These are phyloP conservation scores for Pseudogymnoascus sp. DNA, from an alignment of 2,329 filamentous ascomycete species.

Conservation along the genomic window DNA sequence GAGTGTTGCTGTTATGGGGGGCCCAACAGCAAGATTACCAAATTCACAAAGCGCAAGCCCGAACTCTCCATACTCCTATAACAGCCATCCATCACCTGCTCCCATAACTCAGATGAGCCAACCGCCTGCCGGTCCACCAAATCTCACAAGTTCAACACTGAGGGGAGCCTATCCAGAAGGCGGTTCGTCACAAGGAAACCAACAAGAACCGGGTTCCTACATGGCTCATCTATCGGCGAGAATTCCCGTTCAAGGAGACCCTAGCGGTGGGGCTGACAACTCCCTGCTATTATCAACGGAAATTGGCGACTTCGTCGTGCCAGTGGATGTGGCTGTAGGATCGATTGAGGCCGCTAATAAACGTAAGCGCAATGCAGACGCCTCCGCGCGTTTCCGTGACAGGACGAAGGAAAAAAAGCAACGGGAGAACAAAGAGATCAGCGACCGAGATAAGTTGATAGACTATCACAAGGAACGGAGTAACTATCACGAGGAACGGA, in stretches of 20 bases:
- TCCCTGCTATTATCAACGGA: conserved; percentile 42
- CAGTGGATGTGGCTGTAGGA: conserved; percentile 72
- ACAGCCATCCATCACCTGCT: conserved; percentile 31
- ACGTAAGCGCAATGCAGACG: conserved; percentile 74
- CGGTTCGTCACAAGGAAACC: conserved; percentile 18
- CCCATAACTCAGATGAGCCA: conserved; percentile 22
- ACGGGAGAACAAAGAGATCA: conserved; percentile 60
- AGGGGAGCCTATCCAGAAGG: conserved; percentile 20
- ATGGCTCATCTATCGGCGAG: neutral
- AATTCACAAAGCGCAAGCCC: conserved; percentile 36
- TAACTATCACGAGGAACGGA: conserved; percentile 46
- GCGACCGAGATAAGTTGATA: conserved; percentile 37
- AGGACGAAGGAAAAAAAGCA: conserved; percentile 76
- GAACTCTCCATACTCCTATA: conserved; percentile 39
- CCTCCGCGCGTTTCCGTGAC: conserved; percentile 73
- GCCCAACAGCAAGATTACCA: conserved; percentile 22
- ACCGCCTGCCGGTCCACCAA: conserved; percentile 18
- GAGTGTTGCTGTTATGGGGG: conserved; percentile 30
- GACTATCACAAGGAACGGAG: conserved; percentile 47
- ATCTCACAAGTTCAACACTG: conserved; percentile 25
- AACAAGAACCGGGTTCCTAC: conserved; percentile 24
- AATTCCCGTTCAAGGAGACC: conserved; percentile 22
- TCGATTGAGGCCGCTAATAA: conserved; percentile 81
- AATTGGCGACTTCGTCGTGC: conserved; percentile 48
- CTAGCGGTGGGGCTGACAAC: conserved; percentile 28